A percentile compares a stretch with the other conserved stretches of the same genome.
phyloP scores from a whole-genome alignment of 2,329 filamentous ascomycete species.

The Neofusicoccum umdonicola region DNA sequence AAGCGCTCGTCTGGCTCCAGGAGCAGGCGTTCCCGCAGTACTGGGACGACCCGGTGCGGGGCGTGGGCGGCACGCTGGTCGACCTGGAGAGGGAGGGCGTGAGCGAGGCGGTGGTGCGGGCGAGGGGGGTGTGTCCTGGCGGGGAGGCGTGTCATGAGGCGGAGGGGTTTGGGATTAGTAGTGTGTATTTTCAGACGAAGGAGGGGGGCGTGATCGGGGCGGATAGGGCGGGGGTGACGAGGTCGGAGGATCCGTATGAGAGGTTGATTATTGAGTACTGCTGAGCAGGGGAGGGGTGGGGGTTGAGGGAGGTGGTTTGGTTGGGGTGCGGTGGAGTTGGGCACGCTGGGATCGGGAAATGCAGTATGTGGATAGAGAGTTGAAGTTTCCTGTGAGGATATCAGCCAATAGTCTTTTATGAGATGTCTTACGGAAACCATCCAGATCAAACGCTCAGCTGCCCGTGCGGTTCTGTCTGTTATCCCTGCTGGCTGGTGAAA shows the following conservation, averaged over 20 bases:
- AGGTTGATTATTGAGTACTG: not conserved
- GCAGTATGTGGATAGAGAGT: too few species aligned
- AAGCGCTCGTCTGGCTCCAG: not conserved
- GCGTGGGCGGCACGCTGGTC: not conserved
- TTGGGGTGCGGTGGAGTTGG: too few species aligned
- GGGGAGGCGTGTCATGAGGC: not conserved
- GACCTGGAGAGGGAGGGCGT: not conserved
- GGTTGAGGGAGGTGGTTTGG: too few species aligned
- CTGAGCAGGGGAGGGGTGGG: slow-evolving; percentile 17
- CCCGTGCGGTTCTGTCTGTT: too few species aligned
- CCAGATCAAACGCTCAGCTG: too few species aligned
- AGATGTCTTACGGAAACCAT: too few species aligned
- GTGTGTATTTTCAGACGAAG: not conserved
- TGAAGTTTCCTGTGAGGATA: too few species aligned
- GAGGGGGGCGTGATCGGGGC: not conserved
- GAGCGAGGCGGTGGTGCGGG: not conserved
- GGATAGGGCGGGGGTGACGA: not conserved
- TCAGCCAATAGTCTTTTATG: too few species aligned
- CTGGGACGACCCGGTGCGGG: not conserved
- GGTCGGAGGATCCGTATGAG: not conserved
- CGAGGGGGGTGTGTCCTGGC: not conserved
- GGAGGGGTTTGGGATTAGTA: not conserved
- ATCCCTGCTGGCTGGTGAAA: too few species aligned
- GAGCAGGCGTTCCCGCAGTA: not conserved
- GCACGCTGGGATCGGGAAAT: too few species aligned